Base-by-base conservation (phyloP, 1,284 basidiomycete genomes). In the Gomphus bonarii region DNA sequence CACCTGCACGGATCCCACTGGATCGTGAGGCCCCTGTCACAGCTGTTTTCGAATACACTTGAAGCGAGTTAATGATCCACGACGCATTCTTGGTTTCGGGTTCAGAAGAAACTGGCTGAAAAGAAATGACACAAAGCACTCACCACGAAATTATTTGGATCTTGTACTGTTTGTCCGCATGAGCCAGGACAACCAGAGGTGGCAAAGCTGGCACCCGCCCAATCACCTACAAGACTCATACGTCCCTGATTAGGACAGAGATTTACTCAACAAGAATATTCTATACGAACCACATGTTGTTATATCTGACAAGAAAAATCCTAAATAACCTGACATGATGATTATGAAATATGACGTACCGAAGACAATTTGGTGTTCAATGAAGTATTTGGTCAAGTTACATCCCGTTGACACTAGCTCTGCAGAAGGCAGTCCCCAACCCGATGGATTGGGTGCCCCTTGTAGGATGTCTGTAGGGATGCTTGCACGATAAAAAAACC, bases 201-300 rank as follows among this genome's bases (percentile, higher is more conserved):
- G 9, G 77, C 74, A 64, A 87, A 90, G 2, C 82, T 81, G 65
- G 86, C 84, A 43, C 87, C 88, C 4, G 87, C 88, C 87, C 87
- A 89, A 68, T 88, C 86, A 62, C 88, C 85, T 85, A 60, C 5
- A 58, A 46, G 31, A 16, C 14, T 42, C 12, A 50, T 9, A 44
- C 18, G 14, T 11, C 25, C 25, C 4, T 35, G 9, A 9, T 20
- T 53, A 31, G 33, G 16, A 55, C 31, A 28, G 25, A 18, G 16
- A 54, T 18, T 14, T 22, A 43, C n/a, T 14, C 22, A 42, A 16
- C 33, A 11, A 33, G 36, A 12, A 25, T 43, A 14, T 9, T 22
- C 22, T 30, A 4, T 47, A 20, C 59, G 35, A 68, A 83, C 84
- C 86, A 63, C 87, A 90, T 63, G 89, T 88, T 10, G 87, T 90